Conservation (phyloP, 192 early-diverging fungal species). For the Entomortierella parvispora region DNA sequence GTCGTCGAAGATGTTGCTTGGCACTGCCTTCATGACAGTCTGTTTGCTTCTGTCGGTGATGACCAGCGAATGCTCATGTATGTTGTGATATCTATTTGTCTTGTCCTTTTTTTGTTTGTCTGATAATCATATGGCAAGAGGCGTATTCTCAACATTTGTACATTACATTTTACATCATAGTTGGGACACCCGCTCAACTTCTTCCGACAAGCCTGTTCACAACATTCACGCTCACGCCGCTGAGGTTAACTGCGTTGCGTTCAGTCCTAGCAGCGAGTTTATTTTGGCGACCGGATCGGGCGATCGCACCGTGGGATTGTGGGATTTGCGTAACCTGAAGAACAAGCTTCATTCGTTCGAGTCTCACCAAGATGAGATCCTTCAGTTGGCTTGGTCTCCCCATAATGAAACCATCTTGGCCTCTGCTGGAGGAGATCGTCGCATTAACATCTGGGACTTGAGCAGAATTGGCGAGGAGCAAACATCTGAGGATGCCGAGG, state of each 20-base stretch:
- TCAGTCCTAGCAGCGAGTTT: conserved; percentile 90
- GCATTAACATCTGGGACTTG: conserved; percentile 96
- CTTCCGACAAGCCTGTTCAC: conserved; percentile 69
- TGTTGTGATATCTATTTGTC: not conserved
- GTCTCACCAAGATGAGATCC: conserved; percentile 89
- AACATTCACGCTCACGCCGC: conserved; percentile 86
- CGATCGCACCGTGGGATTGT: conserved; percentile 93
- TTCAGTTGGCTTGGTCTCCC: conserved; percentile 95
- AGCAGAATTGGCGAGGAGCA: conserved; percentile 95
- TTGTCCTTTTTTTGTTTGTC: not conserved
- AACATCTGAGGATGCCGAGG: conserved; percentile 94
- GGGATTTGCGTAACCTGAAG: conserved; percentile 96
- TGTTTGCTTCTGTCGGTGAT: conserved; percentile 98
- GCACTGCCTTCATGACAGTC: conserved; percentile 81
- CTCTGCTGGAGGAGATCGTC: conserved; percentile 88
- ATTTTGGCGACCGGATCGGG: conserved; percentile 94
- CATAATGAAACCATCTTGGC: conserved; percentile 92
- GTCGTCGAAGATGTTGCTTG: conserved; percentile 98
- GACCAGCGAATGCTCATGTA: conserved; percentile 93
- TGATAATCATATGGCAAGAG: not conserved
- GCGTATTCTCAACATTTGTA: not conserved
- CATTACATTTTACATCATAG: conserved; percentile 55
- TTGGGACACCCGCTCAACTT: conserved; percentile 92
- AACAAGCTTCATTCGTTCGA: conserved; percentile 87
- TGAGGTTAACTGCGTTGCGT: conserved; percentile 96